Base-by-base conservation (phyloP, 1,284 basidiomycete species). In the Ganoderma lucidum region DNA sequence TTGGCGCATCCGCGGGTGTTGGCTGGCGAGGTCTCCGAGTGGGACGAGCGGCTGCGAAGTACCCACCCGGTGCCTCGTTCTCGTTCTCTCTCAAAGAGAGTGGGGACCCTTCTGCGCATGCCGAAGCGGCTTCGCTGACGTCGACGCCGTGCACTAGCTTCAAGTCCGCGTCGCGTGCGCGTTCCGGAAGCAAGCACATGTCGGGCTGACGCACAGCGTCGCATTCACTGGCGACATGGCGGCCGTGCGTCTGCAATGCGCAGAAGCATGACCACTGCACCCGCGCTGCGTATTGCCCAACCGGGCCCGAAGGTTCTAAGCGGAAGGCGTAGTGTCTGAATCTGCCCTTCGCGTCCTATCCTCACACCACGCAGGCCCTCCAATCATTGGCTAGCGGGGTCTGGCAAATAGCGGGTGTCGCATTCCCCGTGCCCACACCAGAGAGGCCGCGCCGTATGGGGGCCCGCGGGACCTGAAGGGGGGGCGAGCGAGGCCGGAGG, bases 281-380 rank as follows among this genome's bases (percentile, higher is more conserved):
- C 71, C 71, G 71, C 56, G 68, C 35, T 67, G 69, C 67, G 61
- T 65, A 70, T 68, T 39, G 71, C 69, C 63, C 70, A 69, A 72
- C 69, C 71, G 71, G 71, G 44, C 55, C 71, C 71, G 71, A 72
- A 66, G 68, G 60, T 71, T 65, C 70, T 56, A 55, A 23, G 64
- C 23, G 59, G 58, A 63, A 53, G 37, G 32, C 15, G 23, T 39
- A 56, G 42, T 39, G 32, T 56, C 55, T 56, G 32, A 30, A 39
- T 44, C n/a, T 30, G 41, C 39, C 15, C 41, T 19, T 12, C 60
- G 62, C 62, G 32, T 63, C 68, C 66, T 66, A 66, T 66, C 62
- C 48, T 42, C 59, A 48, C 67, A n/a, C 32, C 63, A 65, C 58
- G 51, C 61, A 61, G 53, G 66, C 55, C 62, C 48, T 3, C 19